Conservation (phyloP, 2,329 filamentous ascomycete species). For the Talaromyces sp. region DNA sequence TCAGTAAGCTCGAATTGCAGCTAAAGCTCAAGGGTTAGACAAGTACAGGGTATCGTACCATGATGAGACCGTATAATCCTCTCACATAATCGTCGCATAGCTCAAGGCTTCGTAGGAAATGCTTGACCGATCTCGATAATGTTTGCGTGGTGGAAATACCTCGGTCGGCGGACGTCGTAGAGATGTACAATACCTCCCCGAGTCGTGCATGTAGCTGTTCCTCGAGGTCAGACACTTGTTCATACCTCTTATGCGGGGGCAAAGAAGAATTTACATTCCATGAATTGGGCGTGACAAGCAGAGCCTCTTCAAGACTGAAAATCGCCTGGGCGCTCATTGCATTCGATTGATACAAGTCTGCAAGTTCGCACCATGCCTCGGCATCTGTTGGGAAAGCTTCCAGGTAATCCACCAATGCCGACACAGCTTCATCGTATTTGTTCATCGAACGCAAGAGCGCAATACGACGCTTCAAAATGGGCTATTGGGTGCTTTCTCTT, state of each 20-base stretch:
- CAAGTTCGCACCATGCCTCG: conserved; percentile 89
- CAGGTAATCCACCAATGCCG: conserved; percentile 69
- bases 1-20: neutral
- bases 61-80: conserved; percentile 86
- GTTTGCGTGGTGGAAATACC: conserved; percentile 44
- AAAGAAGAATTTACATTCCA: conserved; percentile 72
- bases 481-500: conserved; percentile 46
- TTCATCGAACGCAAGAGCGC: conserved; percentile 74
- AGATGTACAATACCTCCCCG: conserved; percentile 78
- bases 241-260: neutral
- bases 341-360: conserved; percentile 78
- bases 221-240: conserved; percentile 16
- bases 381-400: conserved; percentile 84
- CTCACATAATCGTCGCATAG: conserved; percentile 89
- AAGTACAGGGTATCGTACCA: conserved; percentile 50
- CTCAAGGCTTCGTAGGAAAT: conserved; percentile 88
- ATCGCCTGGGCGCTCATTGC: conserved; percentile 78
- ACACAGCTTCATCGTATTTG: conserved; percentile 67
- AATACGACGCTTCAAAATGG: conserved; percentile 78
- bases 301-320: conserved; percentile 83
- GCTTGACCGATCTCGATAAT: conserved; percentile 70
- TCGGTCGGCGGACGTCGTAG: conserved; percentile 39
- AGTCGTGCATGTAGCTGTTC: conserved; percentile 75
- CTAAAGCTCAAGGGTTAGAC: neutral
- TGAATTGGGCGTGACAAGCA: conserved; percentile 81